These are phyloP conservation scores for Solanum paucissectum DNA, from an alignment of 257 asterid species.

Conservation along the genomic window DNA sequence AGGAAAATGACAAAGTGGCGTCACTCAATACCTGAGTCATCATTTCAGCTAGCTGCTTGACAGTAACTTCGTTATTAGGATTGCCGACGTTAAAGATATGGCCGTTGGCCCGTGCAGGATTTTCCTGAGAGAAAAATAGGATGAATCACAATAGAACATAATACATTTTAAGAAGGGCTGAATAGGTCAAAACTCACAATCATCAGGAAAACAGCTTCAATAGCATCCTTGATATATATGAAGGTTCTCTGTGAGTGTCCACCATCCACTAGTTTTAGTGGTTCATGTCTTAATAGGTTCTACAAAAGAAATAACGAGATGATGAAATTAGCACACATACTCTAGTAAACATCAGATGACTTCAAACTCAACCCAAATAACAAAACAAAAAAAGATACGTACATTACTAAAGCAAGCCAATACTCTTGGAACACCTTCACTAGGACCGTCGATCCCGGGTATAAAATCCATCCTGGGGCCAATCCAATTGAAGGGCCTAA, in stretches of 20 bases:
- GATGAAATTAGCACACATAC: not conserved
- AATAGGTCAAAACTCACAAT: conserved; percentile 40
- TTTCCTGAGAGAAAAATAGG: conserved; percentile 43
- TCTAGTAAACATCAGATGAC: not conserved
- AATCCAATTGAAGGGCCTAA: conserved; percentile 98
- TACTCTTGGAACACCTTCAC: conserved; percentile 97
- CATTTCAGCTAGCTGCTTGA: conserved; percentile 95
- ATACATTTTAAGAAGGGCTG: not conserved
- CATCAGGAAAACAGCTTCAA: conserved; percentile 90
- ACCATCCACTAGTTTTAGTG: conserved; percentile 89
- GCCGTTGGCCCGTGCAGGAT: conserved; percentile 89
- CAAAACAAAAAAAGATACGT: not conserved
- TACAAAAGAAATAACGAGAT: conserved; percentile 6
- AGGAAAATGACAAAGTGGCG: not conserved
- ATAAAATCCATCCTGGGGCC: conserved; percentile 99
- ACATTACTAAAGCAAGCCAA: conserved; percentile 96
- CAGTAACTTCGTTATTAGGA: conserved; percentile 96
- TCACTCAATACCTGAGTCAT: conserved; percentile 59
- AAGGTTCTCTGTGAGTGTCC: conserved; percentile 93
- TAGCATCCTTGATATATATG: conserved; percentile 84
- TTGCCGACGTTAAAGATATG: conserved; percentile 91
- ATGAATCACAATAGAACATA: conserved; percentile 10
- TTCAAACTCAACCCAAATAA: too few species aligned
- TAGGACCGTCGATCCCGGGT: conserved; percentile 95
- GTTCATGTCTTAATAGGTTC: conserved; percentile 85